Base-by-base conservation (phyloP, 2,329 filamentous ascomycete species). In the Thyridium curvatum region DNA sequence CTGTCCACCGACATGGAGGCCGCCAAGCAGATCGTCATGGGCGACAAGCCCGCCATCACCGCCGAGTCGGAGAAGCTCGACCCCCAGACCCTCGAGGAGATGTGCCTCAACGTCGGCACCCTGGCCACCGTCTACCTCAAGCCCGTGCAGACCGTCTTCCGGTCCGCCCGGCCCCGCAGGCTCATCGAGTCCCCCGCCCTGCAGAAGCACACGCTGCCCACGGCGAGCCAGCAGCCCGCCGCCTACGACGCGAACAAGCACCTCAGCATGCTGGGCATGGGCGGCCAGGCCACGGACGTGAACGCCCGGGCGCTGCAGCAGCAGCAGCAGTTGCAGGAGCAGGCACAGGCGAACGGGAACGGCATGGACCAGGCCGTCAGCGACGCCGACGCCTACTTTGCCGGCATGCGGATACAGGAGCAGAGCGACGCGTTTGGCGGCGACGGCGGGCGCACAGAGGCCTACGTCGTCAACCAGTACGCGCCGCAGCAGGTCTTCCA, bases 111-210 rank as follows among this genome's bases (percentile, higher is more conserved):
- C 51, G 90, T 98, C 34, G 93, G 93, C 48, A 97, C 93, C 1
- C 74, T 98, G 4, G 93, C 93, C 4, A 98, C 93, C 1, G 91
- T 98, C 37, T 98, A 98, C 61, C 78, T 98, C 36, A 98, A 98
- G 61, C 93, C 93, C 4, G 91, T 98, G 6, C 89, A 97, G 59
- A 91, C 93, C 39, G 93, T 98, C 9, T 98, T 98, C 72, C 84
- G 93, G 41, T 84, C 83, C 14, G 91, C 93, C 12, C 78, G 93
- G 12, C 84, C 87, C 2, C 77, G 88, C 16, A 82, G 81, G 41
- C 72, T 98, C 3, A 73, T 80, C 40, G 86, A 94, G 38, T 91
- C 84, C 3, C 90, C 91, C 0, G 90, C 90, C 0, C 69, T 98
- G 30, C 93, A 96, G 63, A 82, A 79, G 46, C 76, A 85, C 40